Evolutionary conservation across 805 yeast genomes (phyloP).

Genomic region (Sugiyamaella valdiviana): DNA sequence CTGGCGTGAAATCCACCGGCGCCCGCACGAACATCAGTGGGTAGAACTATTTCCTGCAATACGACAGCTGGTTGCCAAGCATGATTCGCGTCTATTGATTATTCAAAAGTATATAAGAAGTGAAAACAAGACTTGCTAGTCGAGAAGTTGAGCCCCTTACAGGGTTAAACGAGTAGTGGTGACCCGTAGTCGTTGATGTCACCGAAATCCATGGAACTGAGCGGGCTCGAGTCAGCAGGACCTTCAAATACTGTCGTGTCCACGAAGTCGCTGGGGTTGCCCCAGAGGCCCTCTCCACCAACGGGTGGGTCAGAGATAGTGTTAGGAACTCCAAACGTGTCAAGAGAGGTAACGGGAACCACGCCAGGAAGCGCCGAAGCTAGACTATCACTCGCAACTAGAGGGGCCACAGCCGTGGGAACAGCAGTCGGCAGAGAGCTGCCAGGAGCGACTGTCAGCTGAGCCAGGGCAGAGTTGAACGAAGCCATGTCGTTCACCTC

Average conservation of each 20-base stretch:
- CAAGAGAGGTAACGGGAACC: neutral
- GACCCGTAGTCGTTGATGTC: constrained; percentile 2
- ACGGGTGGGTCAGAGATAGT: neutral
- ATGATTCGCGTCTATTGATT: too few relatives aligned
- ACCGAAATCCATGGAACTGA: neutral
- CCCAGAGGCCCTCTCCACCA: neutral
- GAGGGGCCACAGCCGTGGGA: too few relatives aligned
- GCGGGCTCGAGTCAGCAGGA: neutral
- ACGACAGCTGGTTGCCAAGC: too few relatives aligned
- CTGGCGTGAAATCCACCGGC: too few relatives aligned
- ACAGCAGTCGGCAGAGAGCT: neutral
- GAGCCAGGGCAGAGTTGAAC: neutral
- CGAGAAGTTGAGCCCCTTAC: too few relatives aligned
- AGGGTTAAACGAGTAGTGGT: neutral
- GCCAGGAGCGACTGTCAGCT: neutral
- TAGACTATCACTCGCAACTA: too few relatives aligned
- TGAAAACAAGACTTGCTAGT: neutral
- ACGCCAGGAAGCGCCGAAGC: neutral
- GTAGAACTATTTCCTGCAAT: too few relatives aligned
- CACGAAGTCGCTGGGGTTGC: neutral
- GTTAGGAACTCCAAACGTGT: neutral
- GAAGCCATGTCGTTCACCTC: neutral
- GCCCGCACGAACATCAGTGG: too few relatives aligned
- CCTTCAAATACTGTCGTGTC: neutral
- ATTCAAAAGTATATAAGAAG: neutral